A percentile compares a stretch with the other conserved stretches of the same genome.
These are phyloP conservation scores for Pelargonium fulgidum DNA, from an alignment of 441 rosid species.

Conservation along the genomic window DNA sequence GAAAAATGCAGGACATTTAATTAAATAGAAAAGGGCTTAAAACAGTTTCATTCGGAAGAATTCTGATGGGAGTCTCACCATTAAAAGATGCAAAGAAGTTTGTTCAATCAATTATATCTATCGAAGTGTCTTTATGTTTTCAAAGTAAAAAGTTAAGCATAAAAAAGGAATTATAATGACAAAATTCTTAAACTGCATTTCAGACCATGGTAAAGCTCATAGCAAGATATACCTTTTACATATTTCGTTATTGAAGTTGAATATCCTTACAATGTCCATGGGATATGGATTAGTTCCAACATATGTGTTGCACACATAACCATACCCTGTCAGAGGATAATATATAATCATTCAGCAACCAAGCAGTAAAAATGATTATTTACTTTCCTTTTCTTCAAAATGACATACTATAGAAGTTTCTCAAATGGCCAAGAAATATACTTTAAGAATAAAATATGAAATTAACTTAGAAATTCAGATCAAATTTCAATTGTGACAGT, in stretches of 20 bases:
- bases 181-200: neutral
- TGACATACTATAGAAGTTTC: neutral
- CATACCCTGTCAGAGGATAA: constrained; percentile 43
- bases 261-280: constrained; percentile 75
- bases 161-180: neutral
- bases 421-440: neutral
- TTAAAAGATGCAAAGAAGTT: neutral
- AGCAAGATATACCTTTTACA: constrained; percentile 51
- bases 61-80: neutral
- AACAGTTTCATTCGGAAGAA: neutral
- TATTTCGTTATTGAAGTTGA: constrained; percentile 63
- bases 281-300: constrained; percentile 46
- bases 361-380: neutral
- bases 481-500: neutral
- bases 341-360: neutral
- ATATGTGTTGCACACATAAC: constrained; percentile 63
- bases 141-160: neutral
- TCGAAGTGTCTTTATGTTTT: neutral
- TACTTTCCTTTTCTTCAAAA: neutral
- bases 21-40: neutral
- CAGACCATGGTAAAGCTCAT: constrained; percentile 10
- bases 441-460: neutral
- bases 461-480: neutral
- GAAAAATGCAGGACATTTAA: neutral
- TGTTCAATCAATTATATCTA: neutral